A percentile compares a stretch with the other conserved stretches of the same genome.
phyloP scores from a whole-genome alignment of 345 rosid species.

The Corchorus capsularis region DNA sequence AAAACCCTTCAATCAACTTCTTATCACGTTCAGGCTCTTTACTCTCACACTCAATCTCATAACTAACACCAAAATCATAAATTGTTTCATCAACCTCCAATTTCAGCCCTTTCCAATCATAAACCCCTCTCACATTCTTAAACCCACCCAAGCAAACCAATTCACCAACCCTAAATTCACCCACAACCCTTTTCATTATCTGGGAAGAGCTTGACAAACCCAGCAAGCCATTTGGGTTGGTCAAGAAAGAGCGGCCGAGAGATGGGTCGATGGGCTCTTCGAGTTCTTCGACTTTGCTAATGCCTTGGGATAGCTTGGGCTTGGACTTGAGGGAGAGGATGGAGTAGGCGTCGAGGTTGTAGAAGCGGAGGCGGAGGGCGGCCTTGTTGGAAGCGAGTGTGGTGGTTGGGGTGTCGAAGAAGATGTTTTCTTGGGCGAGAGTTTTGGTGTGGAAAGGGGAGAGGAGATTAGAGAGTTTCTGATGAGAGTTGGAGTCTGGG shows the following conservation, averaged over 20 bases:
- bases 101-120: slow-evolving; percentile 62
- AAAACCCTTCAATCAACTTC: slow-evolving; percentile 45
- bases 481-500: slow-evolving; percentile 40
- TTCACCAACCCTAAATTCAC: slow-evolving; percentile 44
- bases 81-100: slow-evolving; percentile 66
- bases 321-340: slow-evolving; percentile 67
- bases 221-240: slow-evolving; percentile 33
- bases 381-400: slow-evolving; percentile 46
- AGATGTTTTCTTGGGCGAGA: slow-evolving; percentile 58
- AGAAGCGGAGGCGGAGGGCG: slow-evolving; percentile 68
- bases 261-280: slow-evolving; percentile 53
- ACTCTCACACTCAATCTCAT: slow-evolving; percentile 74
- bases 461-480: slow-evolving; percentile 43
- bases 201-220: slow-evolving; percentile 30
- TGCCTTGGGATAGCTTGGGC: slow-evolving; percentile 45
- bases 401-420: slow-evolving; percentile 52
- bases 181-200: slow-evolving; percentile 44
- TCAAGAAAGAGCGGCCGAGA: slow-evolving; percentile 40
- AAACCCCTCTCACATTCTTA: slow-evolving; percentile 59
- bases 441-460: slow-evolving; percentile 52
- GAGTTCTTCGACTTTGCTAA: slow-evolving; percentile 61
- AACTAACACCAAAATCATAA: slow-evolving; percentile 55
- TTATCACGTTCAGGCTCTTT: slow-evolving; percentile 54
- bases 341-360: slow-evolving; percentile 38
- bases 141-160: slow-evolving; percentile 63